Evolutionary conservation across 2,329 filamentous ascomycete genomes (phyloP).

Genomic region (Paraconiothyrium sp.): DNA sequence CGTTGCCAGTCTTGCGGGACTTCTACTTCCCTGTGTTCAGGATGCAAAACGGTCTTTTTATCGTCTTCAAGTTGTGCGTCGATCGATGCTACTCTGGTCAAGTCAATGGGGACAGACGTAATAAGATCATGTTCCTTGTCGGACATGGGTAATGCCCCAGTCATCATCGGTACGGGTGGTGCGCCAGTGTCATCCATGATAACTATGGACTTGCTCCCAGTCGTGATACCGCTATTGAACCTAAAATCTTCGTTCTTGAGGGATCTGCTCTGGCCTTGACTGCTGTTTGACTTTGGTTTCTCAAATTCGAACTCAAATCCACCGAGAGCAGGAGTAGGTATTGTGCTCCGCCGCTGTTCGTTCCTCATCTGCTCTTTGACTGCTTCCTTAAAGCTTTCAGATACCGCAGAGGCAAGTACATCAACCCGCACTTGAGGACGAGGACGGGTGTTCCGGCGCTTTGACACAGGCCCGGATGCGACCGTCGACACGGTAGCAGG

Average conservation of each 20-base stretch:
- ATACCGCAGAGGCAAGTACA: constrained; percentile 78
- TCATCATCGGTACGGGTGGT: constrained; percentile 65
- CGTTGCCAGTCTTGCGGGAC: constrained; percentile 27
- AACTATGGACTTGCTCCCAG: constrained; percentile 88
- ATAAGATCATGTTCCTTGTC: constrained; percentile 21
- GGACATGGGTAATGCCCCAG: constrained; percentile 54
- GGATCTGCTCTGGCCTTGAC: constrained; percentile 21
- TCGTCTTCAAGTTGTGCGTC: constrained; percentile 28
- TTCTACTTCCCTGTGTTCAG: constrained; percentile 25
- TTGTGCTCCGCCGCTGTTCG: constrained; percentile 34
- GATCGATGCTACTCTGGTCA: constrained; percentile 27
- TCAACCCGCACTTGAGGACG: constrained; percentile 74
- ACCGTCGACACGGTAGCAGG: constrained; percentile 34
- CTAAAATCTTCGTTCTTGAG: constrained; percentile 44
- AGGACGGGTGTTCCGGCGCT: constrained; percentile 40
- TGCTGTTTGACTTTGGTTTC: constrained; percentile 25
- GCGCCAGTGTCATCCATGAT: constrained; percentile 77
- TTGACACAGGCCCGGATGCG: constrained; percentile 40
- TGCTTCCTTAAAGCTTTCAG: constrained; percentile 80
- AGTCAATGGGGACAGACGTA: constrained; percentile 15
- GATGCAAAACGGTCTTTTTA: constrained; percentile 25
- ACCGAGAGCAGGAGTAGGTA: constrained; percentile 35
- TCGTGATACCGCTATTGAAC: constrained; percentile 69
- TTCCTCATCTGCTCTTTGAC: constrained; percentile 68
- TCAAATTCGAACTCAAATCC: constrained; percentile 51